A percentile compares a stretch with the other conserved stretches of the same genome.
These are phyloP conservation scores for Cyclocybe aegerita DNA, from an alignment of 768 basidiomycete species.

Conservation along the genomic window DNA sequence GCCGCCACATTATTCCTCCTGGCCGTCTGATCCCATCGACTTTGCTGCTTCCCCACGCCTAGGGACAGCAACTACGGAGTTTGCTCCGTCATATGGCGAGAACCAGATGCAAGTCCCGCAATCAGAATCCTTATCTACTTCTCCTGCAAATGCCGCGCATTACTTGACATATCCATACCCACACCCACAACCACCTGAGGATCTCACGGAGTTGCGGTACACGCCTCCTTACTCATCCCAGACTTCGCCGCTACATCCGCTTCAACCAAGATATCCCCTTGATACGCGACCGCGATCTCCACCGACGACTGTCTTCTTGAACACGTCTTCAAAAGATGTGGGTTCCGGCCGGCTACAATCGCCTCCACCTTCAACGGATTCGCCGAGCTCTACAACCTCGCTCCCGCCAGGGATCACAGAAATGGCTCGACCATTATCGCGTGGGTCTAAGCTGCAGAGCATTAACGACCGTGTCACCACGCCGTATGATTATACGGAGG, in stretches of 20 bases:
- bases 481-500: slow-evolving; percentile 94
- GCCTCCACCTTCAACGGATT: slow-evolving; percentile 37
- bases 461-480: slow-evolving; percentile 66
- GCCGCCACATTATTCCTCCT: slow-evolving; percentile 36
- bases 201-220: slow-evolving; percentile 40
- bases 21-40: slow-evolving; percentile 43
- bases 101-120: slow-evolving; percentile 36
- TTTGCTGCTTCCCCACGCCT: slow-evolving; percentile 35
- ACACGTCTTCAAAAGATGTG: slow-evolving; percentile 29
- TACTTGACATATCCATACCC: slow-evolving; percentile 51
- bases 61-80: slow-evolving; percentile 20
- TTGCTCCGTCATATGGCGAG: slow-evolving; percentile 34
- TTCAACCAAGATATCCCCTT: slow-evolving; percentile 55
- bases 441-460: slow-evolving; percentile 47
- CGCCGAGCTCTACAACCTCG: slow-evolving; percentile 40
- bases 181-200: slow-evolving; percentile 33
- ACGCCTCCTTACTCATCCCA: slow-evolving; percentile 30
- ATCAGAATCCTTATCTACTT: slow-evolving; percentile 31
- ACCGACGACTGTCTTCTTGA: slow-evolving; percentile 31
- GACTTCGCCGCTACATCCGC: slow-evolving; percentile 37
- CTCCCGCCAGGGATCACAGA: slow-evolving; percentile 38
- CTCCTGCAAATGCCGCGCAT: slow-evolving; percentile 35
- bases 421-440: slow-evolving; percentile 23
- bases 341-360: slow-evolving; percentile 32
- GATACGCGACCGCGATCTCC: slow-evolving; percentile 42